Conservation (phyloP, 129 eudicot species). For the Chrysanthemum makinoi region DNA sequence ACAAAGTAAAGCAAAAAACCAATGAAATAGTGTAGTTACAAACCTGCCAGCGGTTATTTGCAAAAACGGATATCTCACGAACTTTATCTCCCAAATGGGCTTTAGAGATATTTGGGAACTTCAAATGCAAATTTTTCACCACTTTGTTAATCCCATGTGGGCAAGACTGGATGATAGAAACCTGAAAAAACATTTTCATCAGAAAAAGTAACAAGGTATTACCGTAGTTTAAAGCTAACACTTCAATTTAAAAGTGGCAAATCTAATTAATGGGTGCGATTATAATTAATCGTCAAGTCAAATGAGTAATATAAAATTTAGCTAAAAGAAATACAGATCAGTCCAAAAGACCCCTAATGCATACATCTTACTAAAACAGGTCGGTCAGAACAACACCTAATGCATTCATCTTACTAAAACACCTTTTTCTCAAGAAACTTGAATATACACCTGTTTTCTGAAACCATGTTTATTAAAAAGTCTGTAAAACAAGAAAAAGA, state of each 20-base stretch:
- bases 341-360: no score
- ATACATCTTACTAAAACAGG: no score
- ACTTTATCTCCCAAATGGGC: slow-evolving; percentile 64
- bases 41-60: slow-evolving; percentile 89
- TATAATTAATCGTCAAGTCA: no score
- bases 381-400: no score
- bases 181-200: slow-evolving; percentile 38
- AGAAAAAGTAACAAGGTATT: slow-evolving; percentile 1
- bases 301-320: neutral
- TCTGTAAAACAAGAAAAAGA: neutral
- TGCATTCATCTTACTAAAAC: no score
- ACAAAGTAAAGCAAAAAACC: neutral
- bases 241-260: neutral
- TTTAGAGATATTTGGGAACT: slow-evolving; percentile 61
- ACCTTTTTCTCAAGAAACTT: neutral
- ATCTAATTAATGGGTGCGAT: neutral
- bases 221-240: neutral
- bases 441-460: neutral
- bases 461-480: neutral
- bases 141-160: slow-evolving; percentile 60
- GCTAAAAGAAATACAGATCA: neutral
- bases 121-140: slow-evolving; percentile 48
- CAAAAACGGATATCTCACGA: slow-evolving; percentile 69
- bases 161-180: slow-evolving; percentile 62
- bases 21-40: slow-evolving; percentile 17